Conservation (phyloP, 176 grass and related monocot genomes). For the Tuctoria greenei region DNA sequence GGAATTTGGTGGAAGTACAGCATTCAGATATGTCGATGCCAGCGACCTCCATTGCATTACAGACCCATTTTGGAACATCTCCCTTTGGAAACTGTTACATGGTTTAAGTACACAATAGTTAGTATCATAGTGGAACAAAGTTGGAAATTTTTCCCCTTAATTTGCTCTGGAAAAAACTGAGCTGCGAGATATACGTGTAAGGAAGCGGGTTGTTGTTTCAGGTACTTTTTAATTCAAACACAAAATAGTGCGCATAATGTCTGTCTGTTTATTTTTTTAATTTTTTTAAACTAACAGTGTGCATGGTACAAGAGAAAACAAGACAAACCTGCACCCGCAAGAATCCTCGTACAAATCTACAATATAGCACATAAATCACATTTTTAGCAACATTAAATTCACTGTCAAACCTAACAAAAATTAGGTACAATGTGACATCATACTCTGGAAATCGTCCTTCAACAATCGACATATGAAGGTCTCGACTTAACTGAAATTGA, state of each 20-base stretch:
- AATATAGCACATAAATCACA: slow-evolving; percentile 10
- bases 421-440: slow-evolving; percentile 2
- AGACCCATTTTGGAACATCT: slow-evolving; percentile 82
- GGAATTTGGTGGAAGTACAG: slow-evolving; percentile 45
- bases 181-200: not conserved
- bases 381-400: slow-evolving; percentile 20
- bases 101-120: not conserved
- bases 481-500: slow-evolving; percentile 71
- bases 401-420: not conserved
- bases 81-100: slow-evolving; percentile 79
- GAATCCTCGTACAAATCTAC: slow-evolving; percentile 81
- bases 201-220: not conserved
- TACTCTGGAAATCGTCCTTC: slow-evolving; percentile 89
- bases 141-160: not conserved
- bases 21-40: slow-evolving; percentile 86
- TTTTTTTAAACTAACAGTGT: not conserved
- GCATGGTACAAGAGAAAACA: not conserved
- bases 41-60: slow-evolving; percentile 92
- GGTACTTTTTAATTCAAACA: slow-evolving; percentile 5
- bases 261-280: not conserved
- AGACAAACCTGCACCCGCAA: slow-evolving; percentile 70
- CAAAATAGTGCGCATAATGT: not conserved
- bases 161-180: not conserved
- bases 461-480: slow-evolving; percentile 87
- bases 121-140: not conserved